Conservation (phyloP, 1,139 yeast genomes). For the Torulaspora pretoriensis region DNA sequence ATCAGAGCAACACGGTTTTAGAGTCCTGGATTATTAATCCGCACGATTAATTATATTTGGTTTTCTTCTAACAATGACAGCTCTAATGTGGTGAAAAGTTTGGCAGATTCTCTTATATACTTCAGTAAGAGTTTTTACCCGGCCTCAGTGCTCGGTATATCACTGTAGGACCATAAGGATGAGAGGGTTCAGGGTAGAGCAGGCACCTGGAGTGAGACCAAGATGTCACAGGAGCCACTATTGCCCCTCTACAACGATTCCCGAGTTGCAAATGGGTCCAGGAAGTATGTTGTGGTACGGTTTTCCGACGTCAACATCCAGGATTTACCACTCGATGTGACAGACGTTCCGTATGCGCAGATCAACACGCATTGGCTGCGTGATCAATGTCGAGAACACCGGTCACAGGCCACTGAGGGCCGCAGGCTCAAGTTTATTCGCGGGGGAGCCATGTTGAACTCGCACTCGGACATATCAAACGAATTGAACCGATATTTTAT, state of each 20-base stretch:
- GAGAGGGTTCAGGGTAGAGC: conserved; percentile 3
- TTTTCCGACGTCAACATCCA: conserved; percentile 46
- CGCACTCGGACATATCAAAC: conserved; percentile 50
- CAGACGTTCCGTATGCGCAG: conserved; percentile 33
- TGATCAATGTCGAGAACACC: conserved; percentile 40
- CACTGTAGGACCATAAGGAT: neutral
- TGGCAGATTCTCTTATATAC: neutral
- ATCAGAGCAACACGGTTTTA: conserved; percentile 59
- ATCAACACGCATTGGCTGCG: conserved; percentile 45
- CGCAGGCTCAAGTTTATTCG: conserved; percentile 67
- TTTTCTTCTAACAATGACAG: conserved; percentile 15
- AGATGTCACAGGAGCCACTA: conserved; percentile 16
- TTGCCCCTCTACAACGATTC: conserved; percentile 12
- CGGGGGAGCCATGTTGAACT: conserved; percentile 67
- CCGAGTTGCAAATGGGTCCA: neutral
- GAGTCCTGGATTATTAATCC: conserved; percentile 60
- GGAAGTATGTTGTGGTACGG: conserved; percentile 42
- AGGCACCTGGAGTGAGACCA: neutral
- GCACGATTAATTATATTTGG: conserved; percentile 45
- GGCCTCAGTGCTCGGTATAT: neutral
- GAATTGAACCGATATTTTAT: conserved; percentile 29
- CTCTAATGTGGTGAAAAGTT: neutral
- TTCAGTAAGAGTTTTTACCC: neutral
- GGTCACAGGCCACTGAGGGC: conserved; percentile 39
- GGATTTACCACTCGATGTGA: conserved; percentile 44